These are phyloP conservation scores for Wickerhamiella australiensis DNA, from an alignment of 805 yeast species.

Conservation along the genomic window DNA sequence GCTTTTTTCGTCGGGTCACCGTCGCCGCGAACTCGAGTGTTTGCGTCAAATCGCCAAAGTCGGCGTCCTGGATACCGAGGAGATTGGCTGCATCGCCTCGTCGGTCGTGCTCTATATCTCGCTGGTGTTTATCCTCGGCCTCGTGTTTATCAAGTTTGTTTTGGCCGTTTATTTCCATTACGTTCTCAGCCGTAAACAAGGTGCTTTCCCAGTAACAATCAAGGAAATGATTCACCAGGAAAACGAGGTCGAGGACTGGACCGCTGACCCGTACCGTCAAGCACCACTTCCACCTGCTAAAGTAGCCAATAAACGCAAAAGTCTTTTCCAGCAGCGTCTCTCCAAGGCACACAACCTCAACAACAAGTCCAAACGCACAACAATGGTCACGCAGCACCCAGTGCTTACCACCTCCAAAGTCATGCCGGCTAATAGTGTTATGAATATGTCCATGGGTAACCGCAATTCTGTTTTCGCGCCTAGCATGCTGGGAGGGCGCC, in stretches of 20 bases:
- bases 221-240: constrained; percentile 50
- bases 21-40: constrained; percentile 66
- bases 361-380: constrained; percentile 18
- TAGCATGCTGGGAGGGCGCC: constrained; percentile 17
- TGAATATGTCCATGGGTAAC: constrained; percentile 12
- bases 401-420: constrained; percentile 24
- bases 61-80: constrained; percentile 77
- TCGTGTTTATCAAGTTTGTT: constrained; percentile 64
- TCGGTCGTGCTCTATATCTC: constrained; percentile 69
- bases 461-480: constrained; percentile 17
- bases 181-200: constrained; percentile 67
- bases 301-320: constrained; percentile 29
- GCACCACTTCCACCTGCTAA: constrained; percentile 24
- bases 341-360: constrained; percentile 10
- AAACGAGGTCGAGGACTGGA: constrained; percentile 73
- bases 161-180: constrained; percentile 86
- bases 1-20: constrained; percentile 50
- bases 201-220: constrained; percentile 52
- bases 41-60: constrained; percentile 75
- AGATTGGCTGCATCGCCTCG: constrained; percentile 91
- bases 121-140: constrained; percentile 68
- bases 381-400: constrained; percentile 28
- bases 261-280: constrained; percentile 42
- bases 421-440: constrained; percentile 26
- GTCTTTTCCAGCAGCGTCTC: constrained; percentile 18